These are phyloP conservation scores for Penicillium palitans DNA, from an alignment of 2,329 filamentous ascomycete genomes.

Conservation along the genomic window DNA sequence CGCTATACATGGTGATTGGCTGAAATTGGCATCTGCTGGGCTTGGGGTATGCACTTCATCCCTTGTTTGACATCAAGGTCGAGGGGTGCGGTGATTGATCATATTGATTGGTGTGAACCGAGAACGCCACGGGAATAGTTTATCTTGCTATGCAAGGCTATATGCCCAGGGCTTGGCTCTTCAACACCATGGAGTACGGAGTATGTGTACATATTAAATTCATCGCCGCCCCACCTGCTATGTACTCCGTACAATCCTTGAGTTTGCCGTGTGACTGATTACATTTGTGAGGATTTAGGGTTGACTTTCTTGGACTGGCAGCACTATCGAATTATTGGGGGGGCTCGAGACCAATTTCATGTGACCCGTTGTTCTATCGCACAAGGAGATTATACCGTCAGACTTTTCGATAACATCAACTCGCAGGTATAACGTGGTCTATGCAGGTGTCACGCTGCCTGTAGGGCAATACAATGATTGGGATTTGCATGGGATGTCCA, in stretches of 20 bases:
- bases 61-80: conserved; percentile 20
- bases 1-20: conserved; percentile 10
- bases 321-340: neutral
- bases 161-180: conserved; percentile 9
- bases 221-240: neutral
- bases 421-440: neutral
- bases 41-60: conserved; percentile 18
- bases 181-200: neutral
- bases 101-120: conserved; percentile 16
- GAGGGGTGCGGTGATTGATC: conserved; percentile 16
- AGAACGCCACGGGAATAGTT: conserved; percentile 21
- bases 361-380: neutral
- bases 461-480: neutral
- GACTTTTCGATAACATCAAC: neutral
- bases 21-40: conserved; percentile 1
- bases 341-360: neutral
- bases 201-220: neutral
- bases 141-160: conserved; percentile 22
- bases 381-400: neutral
- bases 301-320: neutral
- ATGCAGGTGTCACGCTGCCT: neutral
- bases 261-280: neutral
- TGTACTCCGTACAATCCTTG: neutral
- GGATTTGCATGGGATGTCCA: neutral
- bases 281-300: neutral